A percentile compares a stretch with the other conserved stretches of the same genome.
Conservation (phyloP, 1,284 basidiomycete genomes). For the Xerocomus nothofagi region DNA sequence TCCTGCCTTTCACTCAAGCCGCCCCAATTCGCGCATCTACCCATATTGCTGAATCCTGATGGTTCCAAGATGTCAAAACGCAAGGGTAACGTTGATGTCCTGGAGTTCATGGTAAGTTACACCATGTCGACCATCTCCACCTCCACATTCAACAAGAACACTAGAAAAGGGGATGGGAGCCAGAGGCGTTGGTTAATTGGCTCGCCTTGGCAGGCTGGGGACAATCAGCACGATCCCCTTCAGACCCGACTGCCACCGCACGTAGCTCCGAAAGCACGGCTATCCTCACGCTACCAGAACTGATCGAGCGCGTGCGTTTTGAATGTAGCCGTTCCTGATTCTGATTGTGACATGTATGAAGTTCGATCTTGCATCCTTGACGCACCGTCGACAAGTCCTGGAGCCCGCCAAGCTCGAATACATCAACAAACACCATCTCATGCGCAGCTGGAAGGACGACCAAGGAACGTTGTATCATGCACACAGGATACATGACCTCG, state of each 20-base stretch:
- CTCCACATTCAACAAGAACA: background rate
- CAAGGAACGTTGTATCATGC: slow-evolving; percentile 50
- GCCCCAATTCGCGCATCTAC: slow-evolving; percentile 90
- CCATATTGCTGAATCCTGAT: slow-evolving; percentile 87
- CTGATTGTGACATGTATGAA: slow-evolving; percentile 25
- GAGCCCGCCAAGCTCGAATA: slow-evolving; percentile 72
- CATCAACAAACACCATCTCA: slow-evolving; percentile 77
- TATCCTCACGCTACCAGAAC: slow-evolving; percentile 62
- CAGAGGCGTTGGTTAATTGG: slow-evolving; percentile 90
- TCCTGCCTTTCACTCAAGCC: slow-evolving; percentile 69
- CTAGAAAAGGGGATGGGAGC: slow-evolving; percentile 83
- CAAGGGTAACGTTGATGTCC: slow-evolving; percentile 84
- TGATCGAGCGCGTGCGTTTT: slow-evolving; percentile 57
- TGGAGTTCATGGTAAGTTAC: slow-evolving; percentile 75
- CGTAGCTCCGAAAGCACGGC: slow-evolving; percentile 63
- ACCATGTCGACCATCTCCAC: background rate
- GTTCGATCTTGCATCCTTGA: slow-evolving; percentile 73
- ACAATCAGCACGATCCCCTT: slow-evolving; percentile 20
- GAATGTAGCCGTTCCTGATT: background rate
- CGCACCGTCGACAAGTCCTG: slow-evolving; percentile 73
- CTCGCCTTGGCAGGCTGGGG: slow-evolving; percentile 94
- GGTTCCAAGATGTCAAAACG: slow-evolving; percentile 96
- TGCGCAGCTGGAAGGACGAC: slow-evolving; percentile 44
- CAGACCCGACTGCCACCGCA: slow-evolving; percentile 21
- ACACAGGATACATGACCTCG: slow-evolving; percentile 43